Evolutionary conservation across 352 stramenopile genomes (phyloP), one percentile per base, ranked within the genome.

Genomic region (Globisporangium emineosum): DNA sequence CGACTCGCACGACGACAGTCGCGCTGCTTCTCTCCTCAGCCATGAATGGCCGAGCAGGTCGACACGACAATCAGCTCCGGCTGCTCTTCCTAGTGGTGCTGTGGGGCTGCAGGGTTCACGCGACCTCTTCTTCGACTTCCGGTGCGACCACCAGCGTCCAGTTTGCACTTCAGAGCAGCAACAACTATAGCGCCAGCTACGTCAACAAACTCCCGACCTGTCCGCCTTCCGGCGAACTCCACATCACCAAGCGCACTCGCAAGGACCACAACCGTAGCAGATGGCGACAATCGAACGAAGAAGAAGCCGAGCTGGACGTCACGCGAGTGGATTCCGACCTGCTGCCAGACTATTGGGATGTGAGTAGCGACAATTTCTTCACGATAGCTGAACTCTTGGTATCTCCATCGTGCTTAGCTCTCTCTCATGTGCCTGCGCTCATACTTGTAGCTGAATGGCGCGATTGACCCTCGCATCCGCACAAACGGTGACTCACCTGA

Each of bases 401-500:
- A 19, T 43, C 37, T 43, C 37, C 37, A 43, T 43, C 37, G 13
- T 43, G 37, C 37, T 43, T 25, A 25, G 23, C 42, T 50, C 8
- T 50, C 42, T 50, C 42, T 7, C 13, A 17, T 25, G 13, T 45
- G n/a, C n/a, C n/a, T n/a, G n/a, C n/a, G n/a, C n/a, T 9, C 49
- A 66, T 60, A 69, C 4, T 57, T 50, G 7, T 25, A 15, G 7
- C 6, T 27, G 2, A 33, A 5, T 13, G 27, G 57, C 5, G n/a
- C 61, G 25, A 45, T 72, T 47, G 29, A 77, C 53, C 55, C 62
- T 27, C 71, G 72, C 0, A 77, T 90, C 35, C 56, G 58, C 10
- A 83, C 75, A 0, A 91, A 86, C 53, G 80, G 71, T 21, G 82
- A 91, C 12, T 57, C 76, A 9, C 80, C 79, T 2, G 80, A 90